Conservation (phyloP, 768 basidiomycete genomes). For the Hericium erinaceus region DNA sequence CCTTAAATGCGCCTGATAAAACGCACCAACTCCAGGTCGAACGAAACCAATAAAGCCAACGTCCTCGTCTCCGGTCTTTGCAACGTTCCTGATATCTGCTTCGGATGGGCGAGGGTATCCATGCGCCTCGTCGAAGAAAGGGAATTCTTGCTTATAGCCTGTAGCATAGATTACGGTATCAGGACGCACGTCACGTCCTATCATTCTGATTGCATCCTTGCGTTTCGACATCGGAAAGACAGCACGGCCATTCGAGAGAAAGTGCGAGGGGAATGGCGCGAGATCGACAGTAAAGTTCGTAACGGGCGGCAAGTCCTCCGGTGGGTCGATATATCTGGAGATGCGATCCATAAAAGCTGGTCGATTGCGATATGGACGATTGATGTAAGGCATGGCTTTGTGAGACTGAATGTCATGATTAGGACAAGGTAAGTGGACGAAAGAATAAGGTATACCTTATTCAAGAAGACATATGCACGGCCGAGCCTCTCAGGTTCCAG, state of each 20-base stretch:
- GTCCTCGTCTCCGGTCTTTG: constrained; percentile 32
- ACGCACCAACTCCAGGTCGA: constrained; percentile 45
- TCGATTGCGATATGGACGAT: constrained; percentile 43
- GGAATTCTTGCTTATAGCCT: constrained; percentile 38
- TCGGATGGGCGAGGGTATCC: constrained; percentile 33
- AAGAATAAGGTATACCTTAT: constrained; percentile 30
- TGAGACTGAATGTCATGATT: constrained; percentile 27
- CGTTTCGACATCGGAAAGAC: constrained; percentile 34
- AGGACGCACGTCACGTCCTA: constrained; percentile 30
- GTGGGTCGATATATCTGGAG: constrained; percentile 50
- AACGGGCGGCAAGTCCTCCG: constrained; percentile 36
- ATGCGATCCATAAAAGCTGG: constrained; percentile 34
- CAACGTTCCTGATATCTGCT: constrained; percentile 35
- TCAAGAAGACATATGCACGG: constrained; percentile 55
- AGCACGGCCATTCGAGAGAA: constrained; percentile 33
- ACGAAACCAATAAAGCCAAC: constrained; percentile 51
- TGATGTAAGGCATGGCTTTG: constrained; percentile 53
- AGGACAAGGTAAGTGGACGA: neutral
- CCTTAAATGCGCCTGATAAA: neutral
- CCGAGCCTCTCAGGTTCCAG: constrained; percentile 44
- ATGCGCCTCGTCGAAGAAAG: constrained; percentile 28
- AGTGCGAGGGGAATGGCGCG: constrained; percentile 44
- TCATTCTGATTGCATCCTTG: constrained; percentile 36
- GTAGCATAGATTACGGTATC: constrained; percentile 42
- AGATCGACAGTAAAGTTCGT: constrained; percentile 40